These are phyloP conservation scores for Rhynchosporium secalis DNA, from an alignment of 2,329 filamentous ascomycete species.

Conservation along the genomic window DNA sequence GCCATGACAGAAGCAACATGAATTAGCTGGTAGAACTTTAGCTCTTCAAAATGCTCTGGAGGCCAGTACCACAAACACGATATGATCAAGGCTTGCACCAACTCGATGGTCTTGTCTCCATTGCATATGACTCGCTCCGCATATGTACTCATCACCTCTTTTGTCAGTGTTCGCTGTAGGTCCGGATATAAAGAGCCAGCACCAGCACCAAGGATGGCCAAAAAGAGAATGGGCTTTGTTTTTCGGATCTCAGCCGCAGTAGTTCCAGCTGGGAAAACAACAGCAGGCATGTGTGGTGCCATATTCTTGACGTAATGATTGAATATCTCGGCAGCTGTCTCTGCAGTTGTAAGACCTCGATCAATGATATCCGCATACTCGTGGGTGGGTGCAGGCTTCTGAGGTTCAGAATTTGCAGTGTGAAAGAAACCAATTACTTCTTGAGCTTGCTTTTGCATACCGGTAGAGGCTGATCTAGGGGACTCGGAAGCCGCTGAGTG, in stretches of 20 bases:
- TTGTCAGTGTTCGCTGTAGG: conserved; percentile 47
- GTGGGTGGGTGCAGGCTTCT: conserved; percentile 27
- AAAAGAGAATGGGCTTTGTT: conserved; percentile 65
- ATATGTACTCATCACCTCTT: conserved; percentile 50
- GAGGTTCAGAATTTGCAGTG: neutral
- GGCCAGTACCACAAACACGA: conserved; percentile 52
- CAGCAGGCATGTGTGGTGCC: conserved; percentile 60
- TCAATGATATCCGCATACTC: conserved; percentile 51
- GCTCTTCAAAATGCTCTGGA: conserved; percentile 47
- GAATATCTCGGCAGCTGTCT: conserved; percentile 56
- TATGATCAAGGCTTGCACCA: conserved; percentile 51
- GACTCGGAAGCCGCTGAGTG: conserved; percentile 22
- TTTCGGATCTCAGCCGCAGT: conserved; percentile 57
- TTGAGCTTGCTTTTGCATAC: conserved; percentile 13
- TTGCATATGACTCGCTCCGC: conserved; percentile 49
- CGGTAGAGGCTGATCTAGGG: conserved; percentile 8
- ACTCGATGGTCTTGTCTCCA: conserved; percentile 52
- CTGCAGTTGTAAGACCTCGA: conserved; percentile 57
- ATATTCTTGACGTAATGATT: conserved; percentile 60
- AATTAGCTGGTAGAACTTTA: conserved; percentile 54
- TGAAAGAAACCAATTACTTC: conserved; percentile 11
- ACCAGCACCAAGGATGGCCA: conserved; percentile 65
- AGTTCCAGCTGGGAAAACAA: conserved; percentile 57
- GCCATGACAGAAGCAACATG: conserved; percentile 54
- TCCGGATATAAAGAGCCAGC: conserved; percentile 54